Conservation (phyloP, 2,329 filamentous ascomycete species). For the Penicillium griseofulvum region DNA sequence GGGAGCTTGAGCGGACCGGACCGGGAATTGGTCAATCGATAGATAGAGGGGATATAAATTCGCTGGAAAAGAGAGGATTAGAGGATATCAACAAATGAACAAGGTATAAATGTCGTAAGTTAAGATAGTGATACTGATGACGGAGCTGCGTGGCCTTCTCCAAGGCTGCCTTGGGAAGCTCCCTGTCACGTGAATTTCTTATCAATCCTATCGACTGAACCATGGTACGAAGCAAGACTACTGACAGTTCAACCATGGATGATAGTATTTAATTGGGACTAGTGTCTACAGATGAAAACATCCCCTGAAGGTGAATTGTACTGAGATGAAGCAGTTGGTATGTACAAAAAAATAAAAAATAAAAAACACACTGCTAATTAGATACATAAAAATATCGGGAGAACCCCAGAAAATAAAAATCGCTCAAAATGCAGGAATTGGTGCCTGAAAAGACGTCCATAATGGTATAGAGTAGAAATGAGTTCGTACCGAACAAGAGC, state of each 20-base stretch:
- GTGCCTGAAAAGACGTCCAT: slow-evolving; percentile 1
- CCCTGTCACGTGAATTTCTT: slow-evolving; percentile 32
- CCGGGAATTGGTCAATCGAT: slow-evolving; percentile 11
- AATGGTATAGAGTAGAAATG: background rate
- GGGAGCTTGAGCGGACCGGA: slow-evolving; percentile 15
- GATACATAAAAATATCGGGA: slow-evolving; percentile 7
- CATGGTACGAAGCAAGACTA: background rate
- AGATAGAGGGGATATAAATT: background rate
- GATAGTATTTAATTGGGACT: background rate
- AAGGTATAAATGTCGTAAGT: background rate
- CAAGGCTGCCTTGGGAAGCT: slow-evolving; percentile 17
- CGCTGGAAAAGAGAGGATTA: background rate
- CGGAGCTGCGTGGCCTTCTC: slow-evolving; percentile 31
- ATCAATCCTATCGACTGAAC: slow-evolving; percentile 13
- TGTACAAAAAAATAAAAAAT: too few species aligned
- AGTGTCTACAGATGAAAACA: background rate
- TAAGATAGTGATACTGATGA: slow-evolving; percentile 5
- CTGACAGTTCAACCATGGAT: background rate
- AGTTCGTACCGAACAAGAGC: slow-evolving; percentile 2
- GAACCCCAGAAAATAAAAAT: background rate
- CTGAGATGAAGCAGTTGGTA: slow-evolving; percentile 6
- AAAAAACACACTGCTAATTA: slow-evolving; percentile 11
- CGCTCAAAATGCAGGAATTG: background rate
- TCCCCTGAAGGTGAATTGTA: background rate
- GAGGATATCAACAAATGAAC: background rate